phyloP scores from a whole-genome alignment of 73 alveolate species.

The Uronychia binucleata region DNA sequence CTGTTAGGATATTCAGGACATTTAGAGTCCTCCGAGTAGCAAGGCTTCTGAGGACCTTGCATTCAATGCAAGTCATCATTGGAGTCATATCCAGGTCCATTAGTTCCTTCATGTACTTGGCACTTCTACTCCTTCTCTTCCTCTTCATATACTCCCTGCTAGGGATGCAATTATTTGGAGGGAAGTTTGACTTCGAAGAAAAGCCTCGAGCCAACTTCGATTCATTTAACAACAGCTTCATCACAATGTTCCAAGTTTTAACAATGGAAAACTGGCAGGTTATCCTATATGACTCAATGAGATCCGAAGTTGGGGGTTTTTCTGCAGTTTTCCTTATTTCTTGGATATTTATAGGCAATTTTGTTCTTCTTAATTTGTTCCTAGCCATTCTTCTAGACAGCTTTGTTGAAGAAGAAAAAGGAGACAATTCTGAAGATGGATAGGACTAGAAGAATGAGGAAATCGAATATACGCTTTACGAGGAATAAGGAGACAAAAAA shows the following conservation, averaged over 20 bases:
- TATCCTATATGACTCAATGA: slow-evolving; percentile 70
- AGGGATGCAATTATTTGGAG: slow-evolving; percentile 97
- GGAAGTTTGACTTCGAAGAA: slow-evolving; percentile 61
- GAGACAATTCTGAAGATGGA: too few species aligned
- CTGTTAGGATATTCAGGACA: slow-evolving; percentile 95
- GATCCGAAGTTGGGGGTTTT: slow-evolving; percentile 55
- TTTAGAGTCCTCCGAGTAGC: slow-evolving; percentile 95
- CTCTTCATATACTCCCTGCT: slow-evolving; percentile 88
- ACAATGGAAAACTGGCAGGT: slow-evolving; percentile 96
- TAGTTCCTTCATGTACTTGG: slow-evolving; percentile 78
- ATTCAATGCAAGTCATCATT: slow-evolving; percentile 89
- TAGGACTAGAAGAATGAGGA: too few species aligned
- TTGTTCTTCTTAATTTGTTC: slow-evolving; percentile 91
- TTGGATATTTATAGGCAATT: slow-evolving; percentile 96
- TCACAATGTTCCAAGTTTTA: slow-evolving; percentile 87
- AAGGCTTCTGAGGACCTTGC: slow-evolving; percentile 83
- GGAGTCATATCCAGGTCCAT: slow-evolving; percentile 85
- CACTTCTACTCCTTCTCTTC: slow-evolving; percentile 85
- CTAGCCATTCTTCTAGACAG: slow-evolving; percentile 91
- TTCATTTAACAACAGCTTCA: slow-evolving; percentile 85
- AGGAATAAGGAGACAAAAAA: not conserved
- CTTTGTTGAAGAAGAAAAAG: slow-evolving; percentile 75
- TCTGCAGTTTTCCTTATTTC: slow-evolving; percentile 79
- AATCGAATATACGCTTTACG: too few species aligned
- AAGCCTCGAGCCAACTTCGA: slow-evolving; percentile 82